Conservation (phyloP, 192 early-diverging fungal genomes). For the Rhizophagus sp. region DNA sequence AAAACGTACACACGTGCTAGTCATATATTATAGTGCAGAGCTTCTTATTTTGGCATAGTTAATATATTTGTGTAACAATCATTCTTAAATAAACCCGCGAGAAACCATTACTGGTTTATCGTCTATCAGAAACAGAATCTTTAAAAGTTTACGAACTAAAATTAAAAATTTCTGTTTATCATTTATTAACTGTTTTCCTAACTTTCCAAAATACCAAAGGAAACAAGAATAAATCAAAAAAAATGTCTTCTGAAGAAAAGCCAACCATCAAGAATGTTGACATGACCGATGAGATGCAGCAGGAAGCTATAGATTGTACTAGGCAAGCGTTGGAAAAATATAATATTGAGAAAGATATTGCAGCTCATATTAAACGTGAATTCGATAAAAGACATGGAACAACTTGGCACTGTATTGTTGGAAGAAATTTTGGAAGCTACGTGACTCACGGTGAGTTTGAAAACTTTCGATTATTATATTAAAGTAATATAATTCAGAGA, state of each 20-base stretch:
- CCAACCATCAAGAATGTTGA: slow-evolving; percentile 96
- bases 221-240: neutral
- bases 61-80: too few relatives aligned
- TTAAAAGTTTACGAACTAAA: too few relatives aligned
- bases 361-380: slow-evolving; percentile 96
- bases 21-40: too few relatives aligned
- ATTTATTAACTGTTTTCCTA: neutral
- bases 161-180: neutral
- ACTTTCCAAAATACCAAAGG: neutral
- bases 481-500: too few relatives aligned
- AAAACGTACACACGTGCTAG: too few relatives aligned
- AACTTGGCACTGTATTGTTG: slow-evolving; percentile 99
- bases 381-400: slow-evolving; percentile 98
- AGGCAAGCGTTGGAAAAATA: slow-evolving; percentile 88
- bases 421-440: slow-evolving; percentile 98
- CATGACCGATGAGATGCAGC: slow-evolving; percentile 97
- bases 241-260: slow-evolving; percentile 63
- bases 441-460: slow-evolving; percentile 84
- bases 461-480: neutral
- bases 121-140: too few relatives aligned
- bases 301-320: slow-evolving; percentile 86
- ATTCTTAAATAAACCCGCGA: too few relatives aligned
- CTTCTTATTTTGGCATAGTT: too few relatives aligned
- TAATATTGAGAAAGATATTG: slow-evolving; percentile 98
- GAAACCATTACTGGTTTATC: too few relatives aligned